Base-by-base conservation (phyloP, 2,329 filamentous ascomycete genomes). In the Coleophoma eucalyptorum region DNA sequence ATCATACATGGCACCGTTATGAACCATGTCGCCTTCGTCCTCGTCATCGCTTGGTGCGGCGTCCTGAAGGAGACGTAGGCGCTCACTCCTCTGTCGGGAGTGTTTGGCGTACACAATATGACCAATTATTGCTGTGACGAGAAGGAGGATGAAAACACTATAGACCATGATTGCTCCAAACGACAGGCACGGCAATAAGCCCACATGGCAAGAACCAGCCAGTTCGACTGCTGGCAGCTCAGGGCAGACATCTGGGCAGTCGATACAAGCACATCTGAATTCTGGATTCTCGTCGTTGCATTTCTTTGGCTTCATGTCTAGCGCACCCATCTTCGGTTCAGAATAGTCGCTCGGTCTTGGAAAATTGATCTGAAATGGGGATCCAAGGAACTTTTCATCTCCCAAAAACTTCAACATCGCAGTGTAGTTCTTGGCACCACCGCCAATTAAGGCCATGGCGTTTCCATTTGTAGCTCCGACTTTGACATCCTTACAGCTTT, bases 401-500 rank as follows among this genome's bases (percentile, higher is more conserved):
- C 94, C 94, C 33, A 99, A 72, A 62, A 97, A 99, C 64, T 92
- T 93, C 58, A 99, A 73, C 60, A 99, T 88, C 40, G 88, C 81
- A 0, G 84, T 83, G 67, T 93, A 95, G 66, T 97, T 89, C 69
- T 92, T 93, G 12, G 94, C 94, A 15, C 93, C 92, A 15, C 94
- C 94, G 32, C 94, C 95, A 54, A 99, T 97, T 61, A 99, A 85
- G 61, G 93, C 87, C 81, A 99, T 99, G 15, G 93, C 94, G 63
- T 87, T 91, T 54, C 89, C 87, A 65, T 96, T 96, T 40, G 93
- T 92, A 6, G 92, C 88, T 34, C 94, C 94, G 63, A 97, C 97
- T 67, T 99, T 99, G 71, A 99, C 93, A 68, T 99, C 91, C 71
- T 97, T 97, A 76, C 94, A 99, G 72, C 94, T 99, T 69, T 96